Evolutionary conservation across 305 asterid genomes (phyloP), one percentile per base, ranked within the genome.

Genomic region (Galium porrigens): DNA sequence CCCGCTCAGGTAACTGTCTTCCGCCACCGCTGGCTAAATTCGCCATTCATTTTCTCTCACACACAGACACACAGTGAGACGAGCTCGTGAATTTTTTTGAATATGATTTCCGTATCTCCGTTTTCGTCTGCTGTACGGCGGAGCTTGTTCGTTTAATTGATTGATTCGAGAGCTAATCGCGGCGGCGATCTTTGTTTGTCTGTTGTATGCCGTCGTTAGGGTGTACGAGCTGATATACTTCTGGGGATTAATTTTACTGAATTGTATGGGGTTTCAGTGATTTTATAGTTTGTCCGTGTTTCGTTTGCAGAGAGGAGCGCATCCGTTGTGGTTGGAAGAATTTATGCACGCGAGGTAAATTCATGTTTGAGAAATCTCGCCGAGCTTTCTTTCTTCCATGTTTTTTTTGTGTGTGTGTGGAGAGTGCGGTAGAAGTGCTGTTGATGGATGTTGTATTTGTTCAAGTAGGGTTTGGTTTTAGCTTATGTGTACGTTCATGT

Each of bases 211-310:
- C 67, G 75, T 64, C 37, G 69, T 75, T 79, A 84, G 85, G 89
- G 86, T 79, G 80, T 79, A 72, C 74, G 54, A 78, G 81, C 67
- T 66, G 80, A 48, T 63, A 64, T 63, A 60, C 78, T 70, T 30
- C 14, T 8, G 37, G 33, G 34, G 58, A 54, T 68, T 34, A 11
- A 30, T 48, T 36, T 2, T 68, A 20, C 67, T 56, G 66, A 68
- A 76, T 76, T 66, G 68, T 76, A 72, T 78, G 84, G 84, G 67
- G 76, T 79, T 82, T 73, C 52, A 63, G 64, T 70, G 61, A 27
- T 25, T 67, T 14, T 12, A 12, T 27, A 22, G 37, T 51, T 18
- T 29, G 10, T 29, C 20, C 64, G 9, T 20, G 10, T 51, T 20
- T 55, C 30, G 33, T 58, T 14, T 44, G 18, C 58, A 61, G 65